Base-by-base conservation (phyloP, 352 stramenopile genomes). In the Globisporangium echinulatum region DNA sequence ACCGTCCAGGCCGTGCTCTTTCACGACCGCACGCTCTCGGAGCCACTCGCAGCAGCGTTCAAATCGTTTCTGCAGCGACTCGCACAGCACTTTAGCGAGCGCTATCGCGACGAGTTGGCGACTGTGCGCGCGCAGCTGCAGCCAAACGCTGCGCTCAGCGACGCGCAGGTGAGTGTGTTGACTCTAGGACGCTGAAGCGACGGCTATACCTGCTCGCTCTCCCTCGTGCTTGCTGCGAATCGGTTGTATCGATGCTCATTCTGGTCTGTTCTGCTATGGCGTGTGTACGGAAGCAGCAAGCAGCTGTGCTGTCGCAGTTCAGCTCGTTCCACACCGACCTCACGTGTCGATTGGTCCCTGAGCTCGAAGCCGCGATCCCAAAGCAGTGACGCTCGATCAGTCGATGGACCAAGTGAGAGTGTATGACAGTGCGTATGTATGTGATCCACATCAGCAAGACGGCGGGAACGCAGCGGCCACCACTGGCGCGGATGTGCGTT, bases 1-100 rank as follows among this genome's bases (percentile, higher is more conserved):
- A 66, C 53, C 17, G 62, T 89, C 48, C 82, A 92, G 43, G 80
- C 68, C 15, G 82, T 90, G 51, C 69, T 94, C 39, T 94, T 94
- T 57, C 82, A 94, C 58, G 82, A 92, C 51, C 77, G 80, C 19
- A 84, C 74, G 17, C 46, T 75, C 55, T 75, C 70, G 1, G 74
- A 88, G 38, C 68, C 66, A 49, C 71, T 77, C 10, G 74, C 67
- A 1, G 69, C 65, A 17, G 64, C 68, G 19, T 70, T 91, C 14
- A 82, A 82, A 38, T 52, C 60, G n/a, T 85, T 90, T 62, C 64
- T 94, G 25, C 66, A 87, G 51, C 64, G 66, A 13, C 66, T 90
- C 54, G 63, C 85, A 19, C 54, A 78, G 36, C 67, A 65, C 14
- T 92, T 90, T 59, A 47, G 66, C 2, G 49, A 81, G 33, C n/a